Base-by-base conservation (phyloP, 2,329 filamentous ascomycete species). In the Cryphonectria naterciae region DNA sequence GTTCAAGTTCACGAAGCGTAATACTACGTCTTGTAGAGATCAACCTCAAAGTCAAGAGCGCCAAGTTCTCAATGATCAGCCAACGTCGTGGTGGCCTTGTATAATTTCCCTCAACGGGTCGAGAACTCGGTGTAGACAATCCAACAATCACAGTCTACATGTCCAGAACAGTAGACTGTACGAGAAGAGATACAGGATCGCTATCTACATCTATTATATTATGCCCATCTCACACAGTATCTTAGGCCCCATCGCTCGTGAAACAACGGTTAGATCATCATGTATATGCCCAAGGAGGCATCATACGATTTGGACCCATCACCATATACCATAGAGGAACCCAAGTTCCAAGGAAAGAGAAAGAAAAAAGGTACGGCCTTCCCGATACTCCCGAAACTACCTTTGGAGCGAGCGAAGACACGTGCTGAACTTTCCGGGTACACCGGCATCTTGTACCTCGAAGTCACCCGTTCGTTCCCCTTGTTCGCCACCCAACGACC, bases 401-500 rank as follows among this genome's bases (percentile, higher is more conserved):
- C 32, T 17, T 58, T 8, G 11, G 35, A 35, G 56, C 17, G 35
- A 35, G 56, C 17, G 56, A 37, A 32, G 7, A 60, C 58, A 39
- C 58, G 58, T 39, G 35, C 58, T 61, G 19, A 39, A 61, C 58
- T n/a, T 61, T 19, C 35, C 58, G 58, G 58, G 58, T 61, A 61
- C 58, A 37, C 35, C 58, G 58, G 58, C 17, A 22, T 61, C 58
- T 61, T 61, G 58, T 61, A 61, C 58, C 58, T 61, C 58, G 22
- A 61, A 61, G 58, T 61, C 58, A 61, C 32, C 35, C 32, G 58
- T 61, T 32, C 35, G 32, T 39, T 7, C 15, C 28, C 15, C 15
- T 58, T 61, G 35, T 61, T 61, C 11, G 58, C 58, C 58, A 61
- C 58, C 41, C 17, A 49, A 8, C 17, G 7, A 49, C 22, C 22